Evolutionary conservation across 2,329 filamentous ascomycete species (phyloP), one percentile per base, ranked within the genome.

Genomic region (Albifimbria verrucaria): DNA sequence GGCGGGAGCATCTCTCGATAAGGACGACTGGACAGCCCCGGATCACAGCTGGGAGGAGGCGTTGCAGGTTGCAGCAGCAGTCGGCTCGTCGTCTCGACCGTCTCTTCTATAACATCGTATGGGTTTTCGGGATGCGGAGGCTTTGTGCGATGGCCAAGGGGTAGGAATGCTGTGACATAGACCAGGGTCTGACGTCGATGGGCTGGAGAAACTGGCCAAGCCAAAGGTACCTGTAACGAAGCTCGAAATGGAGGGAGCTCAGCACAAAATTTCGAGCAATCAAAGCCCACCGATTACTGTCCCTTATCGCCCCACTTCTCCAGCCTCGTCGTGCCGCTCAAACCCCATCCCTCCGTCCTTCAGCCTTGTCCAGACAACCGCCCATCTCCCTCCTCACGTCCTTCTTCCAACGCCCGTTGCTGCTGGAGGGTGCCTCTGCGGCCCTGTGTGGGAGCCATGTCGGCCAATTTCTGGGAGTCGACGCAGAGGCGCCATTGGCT

Each of bases 401-500:
- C n/a, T n/a, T n/a, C n/a, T n/a, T n/a, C n/a, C n/a, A n/a, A n/a
- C n/a, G n/a, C n/a, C n/a, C n/a, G n/a, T n/a, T n/a, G n/a, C n/a
- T n/a, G n/a, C 32, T n/a, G 18, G 32, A 12, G 52, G 51, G 52
- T 44, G 53, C 49, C 49, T 54, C 52, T 26, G 52, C 55, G 43
- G 54, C 45, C 54, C 51, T 49, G 25, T 53, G 51, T 51, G 49
- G 55, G 48, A 49, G 64, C 54, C 50, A 97, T 97, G 93, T 90
- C 93, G 28, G 90, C 92, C 67, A 97, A 93, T 73, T 99, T 93
- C 76, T 99, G 92, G 92, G 88, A 91, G 59, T 97, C 94, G 52
- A 94, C 91, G 23, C 94, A 99, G 74, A 84, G 88, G 62, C 88
- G 86, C 61, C 84, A 89, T 75, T 99, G 94, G 94, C 88, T 90